A percentile compares a stretch with the other conserved stretches of the same genome.
Conservation (phyloP, 306 rosid species). For the peach (Prunus persica) region Prunus_persica_NCBIv2 NC_034014.1:20418501-20419000, state of each 20-base stretch:
- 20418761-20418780: background rate
- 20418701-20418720: constrained; percentile 70
- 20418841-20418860: constrained; percentile 72
- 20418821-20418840: constrained; percentile 88
- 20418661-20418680: constrained; percentile 47
- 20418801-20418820: constrained; percentile 36
- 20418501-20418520: background rate
- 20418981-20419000: constrained; percentile 68
- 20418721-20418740: constrained; percentile 69
- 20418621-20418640: constrained; percentile 59
- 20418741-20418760: background rate
- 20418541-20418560: background rate
- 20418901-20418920: background rate
- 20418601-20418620: background rate
- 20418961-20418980: background rate
- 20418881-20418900: constrained; percentile 61
- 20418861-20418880: constrained; percentile 83
- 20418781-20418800: background rate
- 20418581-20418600: background rate
- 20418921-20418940: too few relatives aligned
- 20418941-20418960: background rate
- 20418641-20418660: constrained; percentile 34
- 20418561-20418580: background rate
- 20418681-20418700: constrained; percentile 72
- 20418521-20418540: background rate